Percentiles rank a stretch among this genome's conserved stretches.
These are phyloP conservation scores for Hymenoscyphus infarciens DNA, from an alignment of 2,329 filamentous ascomycete genomes.

Conservation along the genomic window DNA sequence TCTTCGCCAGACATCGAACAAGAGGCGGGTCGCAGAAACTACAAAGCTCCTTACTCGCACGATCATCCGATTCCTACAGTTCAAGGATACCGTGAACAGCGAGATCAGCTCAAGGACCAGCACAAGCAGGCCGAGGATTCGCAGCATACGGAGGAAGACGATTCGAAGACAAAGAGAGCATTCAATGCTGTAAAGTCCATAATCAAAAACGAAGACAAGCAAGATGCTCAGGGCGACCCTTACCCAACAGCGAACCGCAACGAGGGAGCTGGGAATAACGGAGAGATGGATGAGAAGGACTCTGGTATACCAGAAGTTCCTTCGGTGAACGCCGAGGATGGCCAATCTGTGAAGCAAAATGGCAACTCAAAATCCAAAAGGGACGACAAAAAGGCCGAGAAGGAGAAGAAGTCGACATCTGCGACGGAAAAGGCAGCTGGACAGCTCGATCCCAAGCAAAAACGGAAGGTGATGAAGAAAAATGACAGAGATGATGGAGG, in stretches of 20 bases:
- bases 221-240: conserved; percentile 21
- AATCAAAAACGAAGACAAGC: conserved; percentile 27
- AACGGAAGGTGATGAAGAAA: conserved; percentile 29
- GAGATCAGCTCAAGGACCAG: conserved; percentile 22
- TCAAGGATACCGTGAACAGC: conserved; percentile 28
- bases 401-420: conserved; percentile 9
- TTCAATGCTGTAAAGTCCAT: conserved; percentile 25
- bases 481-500: conserved; percentile 24
- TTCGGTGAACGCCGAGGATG: conserved; percentile 10
- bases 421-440: conserved; percentile 27
- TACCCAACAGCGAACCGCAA: conserved; percentile 28
- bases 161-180: conserved; percentile 25
- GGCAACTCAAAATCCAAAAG: neutral
- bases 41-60: conserved; percentile 27
- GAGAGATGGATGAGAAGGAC: conserved; percentile 17
- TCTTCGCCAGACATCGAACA: conserved; percentile 21
- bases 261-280: conserved; percentile 13
- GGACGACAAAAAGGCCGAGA: neutral
- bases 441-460: conserved; percentile 26
- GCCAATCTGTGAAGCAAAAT: conserved; percentile 4
- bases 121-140: conserved; percentile 23
- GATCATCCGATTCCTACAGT: conserved; percentile 30
- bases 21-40: conserved; percentile 26
- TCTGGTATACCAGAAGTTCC: conserved; percentile 19
- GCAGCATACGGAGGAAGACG: conserved; percentile 28